Conservation (phyloP, 495 filamentous ascomycete genomes). For the Acidiella bohemica region DNA sequence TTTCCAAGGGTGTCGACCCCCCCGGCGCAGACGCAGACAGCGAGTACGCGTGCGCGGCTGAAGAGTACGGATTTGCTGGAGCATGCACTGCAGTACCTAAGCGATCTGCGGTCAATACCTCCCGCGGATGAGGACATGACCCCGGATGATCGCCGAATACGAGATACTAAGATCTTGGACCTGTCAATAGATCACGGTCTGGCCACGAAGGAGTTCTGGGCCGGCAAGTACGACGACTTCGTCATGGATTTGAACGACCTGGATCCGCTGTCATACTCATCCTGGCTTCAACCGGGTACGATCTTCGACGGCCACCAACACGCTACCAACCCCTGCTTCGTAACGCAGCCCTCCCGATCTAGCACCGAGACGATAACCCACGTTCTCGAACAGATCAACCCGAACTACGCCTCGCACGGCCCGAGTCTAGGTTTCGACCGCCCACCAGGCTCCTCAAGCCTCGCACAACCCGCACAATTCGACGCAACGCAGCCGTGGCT, state of each 20-base stretch:
- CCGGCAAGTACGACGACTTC: slow-evolving; percentile 45
- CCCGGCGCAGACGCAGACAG: background rate
- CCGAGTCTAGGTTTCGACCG: slow-evolving; percentile 21
- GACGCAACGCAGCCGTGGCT: slow-evolving; percentile 26
- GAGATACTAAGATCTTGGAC: slow-evolving; percentile 20
- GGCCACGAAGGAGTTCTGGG: slow-evolving; percentile 36
- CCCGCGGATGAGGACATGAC: slow-evolving; percentile 34
- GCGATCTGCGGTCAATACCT: slow-evolving; percentile 44
- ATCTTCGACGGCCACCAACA: slow-evolving; percentile 52
- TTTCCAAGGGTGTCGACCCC: slow-evolving; percentile 14
- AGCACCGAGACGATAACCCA: slow-evolving; percentile 7
- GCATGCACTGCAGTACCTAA: slow-evolving; percentile 52
- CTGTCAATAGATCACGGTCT: slow-evolving; percentile 36
- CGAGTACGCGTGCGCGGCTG: slow-evolving; percentile 5
- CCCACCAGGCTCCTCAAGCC: slow-evolving; percentile 14
- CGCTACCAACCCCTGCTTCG: slow-evolving; percentile 21
- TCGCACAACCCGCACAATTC: slow-evolving; percentile 13
- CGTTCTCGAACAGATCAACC: slow-evolving; percentile 18
- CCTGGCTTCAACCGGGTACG: slow-evolving; percentile 52
- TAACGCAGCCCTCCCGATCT: slow-evolving; percentile 1
- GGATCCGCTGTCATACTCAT: slow-evolving; percentile 42
- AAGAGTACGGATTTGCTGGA: slow-evolving; percentile 36
- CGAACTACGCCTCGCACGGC: slow-evolving; percentile 11
- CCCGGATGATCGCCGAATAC: background rate
- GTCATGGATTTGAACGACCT: slow-evolving; percentile 45